Conservation (phyloP, 2,329 filamentous ascomycete species). For the Fusarium phyllophilum region DNA sequence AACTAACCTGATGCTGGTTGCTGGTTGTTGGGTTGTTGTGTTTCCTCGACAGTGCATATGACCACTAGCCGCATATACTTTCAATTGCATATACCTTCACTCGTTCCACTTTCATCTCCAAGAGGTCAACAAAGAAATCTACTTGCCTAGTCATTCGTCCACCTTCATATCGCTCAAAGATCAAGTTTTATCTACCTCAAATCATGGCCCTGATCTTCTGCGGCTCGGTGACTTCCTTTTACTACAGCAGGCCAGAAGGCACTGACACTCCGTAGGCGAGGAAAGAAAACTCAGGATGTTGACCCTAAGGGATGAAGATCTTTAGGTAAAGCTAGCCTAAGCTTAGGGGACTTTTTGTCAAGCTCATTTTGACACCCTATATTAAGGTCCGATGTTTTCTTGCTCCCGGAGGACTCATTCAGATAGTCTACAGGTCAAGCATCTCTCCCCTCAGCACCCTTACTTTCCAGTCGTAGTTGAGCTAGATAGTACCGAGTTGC, state of each 20-base stretch:
- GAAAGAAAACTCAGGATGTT: no score
- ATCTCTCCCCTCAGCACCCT: constrained; percentile 6
- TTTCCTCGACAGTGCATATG: background rate
- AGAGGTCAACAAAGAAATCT: background rate
- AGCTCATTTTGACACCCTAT: no score
- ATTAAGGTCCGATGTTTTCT: no score
- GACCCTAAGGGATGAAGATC: no score
- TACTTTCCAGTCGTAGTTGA: background rate
- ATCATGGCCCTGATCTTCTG: background rate
- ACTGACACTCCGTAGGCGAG: no score
- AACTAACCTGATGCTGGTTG: no score
- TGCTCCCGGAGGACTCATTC: no score
- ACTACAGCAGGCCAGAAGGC: no score
- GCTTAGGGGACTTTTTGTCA: no score
- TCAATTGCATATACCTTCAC: background rate
- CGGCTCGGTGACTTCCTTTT: background rate
- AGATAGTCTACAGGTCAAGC: no score
- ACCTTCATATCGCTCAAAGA: background rate
- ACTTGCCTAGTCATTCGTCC: background rate
- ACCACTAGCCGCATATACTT: background rate
- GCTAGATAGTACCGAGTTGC: background rate
- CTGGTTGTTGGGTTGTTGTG: background rate
- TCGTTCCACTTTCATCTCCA: background rate
- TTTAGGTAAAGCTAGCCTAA: no score
- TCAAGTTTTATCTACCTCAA: background rate